phyloP scores from a whole-genome alignment of 2,329 filamentous ascomycete species.

The Chlorencoelia australis region DNA sequence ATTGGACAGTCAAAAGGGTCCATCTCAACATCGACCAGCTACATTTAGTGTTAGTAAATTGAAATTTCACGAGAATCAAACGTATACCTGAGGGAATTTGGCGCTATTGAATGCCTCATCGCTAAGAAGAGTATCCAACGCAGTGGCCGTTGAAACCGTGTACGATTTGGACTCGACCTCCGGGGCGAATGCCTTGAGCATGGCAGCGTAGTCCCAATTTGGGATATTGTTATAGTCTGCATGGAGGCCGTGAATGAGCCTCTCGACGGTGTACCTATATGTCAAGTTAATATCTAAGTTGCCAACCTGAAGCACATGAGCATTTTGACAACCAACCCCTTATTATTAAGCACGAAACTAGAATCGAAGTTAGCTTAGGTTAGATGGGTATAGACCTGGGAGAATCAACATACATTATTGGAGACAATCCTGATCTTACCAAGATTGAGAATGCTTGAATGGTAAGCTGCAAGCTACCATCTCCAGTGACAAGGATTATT shows the following conservation, averaged over 20 bases:
- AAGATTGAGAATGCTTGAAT: slow-evolving; percentile 56
- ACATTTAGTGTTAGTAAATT: no score
- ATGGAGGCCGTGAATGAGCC: slow-evolving; percentile 43
- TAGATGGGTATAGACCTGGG: no score
- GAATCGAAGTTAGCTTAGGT: no score
- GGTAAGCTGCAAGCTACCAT: slow-evolving; percentile 55
- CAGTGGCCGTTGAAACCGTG: slow-evolving; percentile 2
- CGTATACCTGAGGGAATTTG: slow-evolving; percentile 6
- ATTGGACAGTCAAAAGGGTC: no score
- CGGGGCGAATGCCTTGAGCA: slow-evolving; percentile 8
- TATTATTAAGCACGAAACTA: slow-evolving; percentile 45
- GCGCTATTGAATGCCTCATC: slow-evolving; percentile 6
- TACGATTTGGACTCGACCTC: slow-evolving; percentile 1
- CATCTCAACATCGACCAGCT: no score
- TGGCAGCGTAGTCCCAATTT: slow-evolving; percentile 34
- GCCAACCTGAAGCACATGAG: no score
- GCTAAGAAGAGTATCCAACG: slow-evolving; percentile 1
- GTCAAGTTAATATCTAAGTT: no score
- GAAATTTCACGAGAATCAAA: no score
- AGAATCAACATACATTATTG: no score
- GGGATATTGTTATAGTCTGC: slow-evolving; percentile 43
- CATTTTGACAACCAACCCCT: no score
- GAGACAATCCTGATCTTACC: no score
- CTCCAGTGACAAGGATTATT: slow-evolving; percentile 48
- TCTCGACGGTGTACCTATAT: slow-evolving; percentile 49